These are phyloP conservation scores for Microcyclospora tardicrescens DNA, from an alignment of 2,329 filamentous ascomycete species.

Conservation along the genomic window DNA sequence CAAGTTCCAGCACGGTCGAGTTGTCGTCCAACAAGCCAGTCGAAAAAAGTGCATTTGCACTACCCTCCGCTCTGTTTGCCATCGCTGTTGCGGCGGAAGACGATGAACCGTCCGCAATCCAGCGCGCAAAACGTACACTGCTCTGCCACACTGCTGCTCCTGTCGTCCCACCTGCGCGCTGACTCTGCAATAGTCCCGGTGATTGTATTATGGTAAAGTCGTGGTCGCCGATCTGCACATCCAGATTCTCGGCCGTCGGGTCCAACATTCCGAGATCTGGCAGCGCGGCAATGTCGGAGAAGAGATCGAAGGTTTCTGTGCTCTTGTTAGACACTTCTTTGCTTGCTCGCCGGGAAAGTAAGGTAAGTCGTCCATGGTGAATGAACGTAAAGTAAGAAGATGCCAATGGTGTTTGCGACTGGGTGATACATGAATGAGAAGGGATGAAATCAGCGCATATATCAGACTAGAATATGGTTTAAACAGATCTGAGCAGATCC, in stretches of 20 bases:
- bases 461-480: background rate
- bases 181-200: conserved; percentile 65
- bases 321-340: background rate
- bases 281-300: conserved; percentile 61
- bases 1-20: conserved; percentile 64
- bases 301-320: conserved; percentile 76
- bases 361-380: too few relatives aligned
- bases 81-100: too few relatives aligned
- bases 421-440: too few relatives aligned
- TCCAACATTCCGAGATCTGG: conserved; percentile 78
- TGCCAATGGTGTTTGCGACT: too few relatives aligned
- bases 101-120: conserved; percentile 40
- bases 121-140: conserved; percentile 68
- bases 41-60: conserved; percentile 48
- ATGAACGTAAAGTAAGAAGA: too few relatives aligned
- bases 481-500: conserved; percentile 2
- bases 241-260: conserved; percentile 48
- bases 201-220: conserved; percentile 75
- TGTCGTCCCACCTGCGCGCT: conserved; percentile 59
- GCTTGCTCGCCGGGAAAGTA: too few relatives aligned
- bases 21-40: conserved; percentile 38
- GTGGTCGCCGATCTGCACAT: conserved; percentile 42
- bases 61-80: conserved; percentile 29
- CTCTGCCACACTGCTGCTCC: conserved; percentile 83
- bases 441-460: background rate